Percentiles rank a stretch among this genome's conserved stretches.
Conservation (phyloP, 1,139 yeast genomes). For the Magnusiomyces ingens region DNA sequence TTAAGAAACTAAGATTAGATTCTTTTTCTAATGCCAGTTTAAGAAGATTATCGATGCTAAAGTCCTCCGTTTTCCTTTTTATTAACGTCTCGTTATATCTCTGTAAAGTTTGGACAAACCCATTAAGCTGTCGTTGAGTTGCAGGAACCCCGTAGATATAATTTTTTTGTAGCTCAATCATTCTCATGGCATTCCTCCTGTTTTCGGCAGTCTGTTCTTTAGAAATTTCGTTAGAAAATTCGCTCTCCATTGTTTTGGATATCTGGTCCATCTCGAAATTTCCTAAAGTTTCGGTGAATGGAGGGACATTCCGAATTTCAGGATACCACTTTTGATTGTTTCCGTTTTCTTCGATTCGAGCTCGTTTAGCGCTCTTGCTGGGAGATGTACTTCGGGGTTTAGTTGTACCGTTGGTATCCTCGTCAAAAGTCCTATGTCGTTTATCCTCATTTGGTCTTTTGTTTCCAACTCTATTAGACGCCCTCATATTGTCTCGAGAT, state of each 20-base stretch:
- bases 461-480: too few relatives aligned
- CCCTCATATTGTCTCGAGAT: too few relatives aligned
- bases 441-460: too few relatives aligned
- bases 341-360: too few relatives aligned
- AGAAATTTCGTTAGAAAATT: not conserved
- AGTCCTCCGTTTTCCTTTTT: not conserved
- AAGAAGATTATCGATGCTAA: not conserved
- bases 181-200: not conserved
- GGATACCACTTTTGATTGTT: too few relatives aligned
- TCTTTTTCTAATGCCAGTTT: not conserved
- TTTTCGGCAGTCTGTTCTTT: not conserved
- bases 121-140: not conserved
- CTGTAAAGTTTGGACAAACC: not conserved
- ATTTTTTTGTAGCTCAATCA: not conserved
- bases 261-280: slow-evolving; percentile 35
- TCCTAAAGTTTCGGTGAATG: slow-evolving; percentile 38
- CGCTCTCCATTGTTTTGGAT: slow-evolving; percentile 18
- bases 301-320: slow-evolving; percentile 27
- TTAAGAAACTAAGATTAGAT: too few relatives aligned
- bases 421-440: too few relatives aligned
- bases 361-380: too few relatives aligned
- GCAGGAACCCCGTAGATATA: not conserved
- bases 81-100: not conserved
- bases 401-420: too few relatives aligned
- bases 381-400: too few relatives aligned